Base-by-base conservation (phyloP, 2,329 filamentous ascomycete genomes). In the Xylaria sp. region DNA sequence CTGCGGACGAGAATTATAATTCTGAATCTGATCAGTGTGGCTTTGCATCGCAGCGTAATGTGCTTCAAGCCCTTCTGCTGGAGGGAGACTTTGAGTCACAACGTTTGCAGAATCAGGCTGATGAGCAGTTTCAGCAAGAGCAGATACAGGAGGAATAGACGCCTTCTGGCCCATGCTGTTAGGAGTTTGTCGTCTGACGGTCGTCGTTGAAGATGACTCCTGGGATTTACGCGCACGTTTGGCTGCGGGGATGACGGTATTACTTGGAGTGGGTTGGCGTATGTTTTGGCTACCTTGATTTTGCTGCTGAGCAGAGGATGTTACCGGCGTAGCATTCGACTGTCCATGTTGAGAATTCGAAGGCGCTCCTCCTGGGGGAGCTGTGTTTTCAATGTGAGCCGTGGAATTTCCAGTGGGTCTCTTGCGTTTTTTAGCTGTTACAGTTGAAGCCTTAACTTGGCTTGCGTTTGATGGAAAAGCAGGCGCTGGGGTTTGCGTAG, bases 181-280 rank as follows among this genome's bases (percentile, higher is more conserved):
- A 12, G 72, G 74, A 25, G 74, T 76, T 20, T 74, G 71, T 3
- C 75, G 74, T 59, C 75, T 77, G 18, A 69, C 70, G 20, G 66
- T 69, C 41, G 71, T 66, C n/a, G 72, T 52, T 25, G 71, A 62
- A 13, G 67, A 73, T 5, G 76, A 60, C 39, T 78, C 76, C 44
- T 79, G 77, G 9, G 76, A 74, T 58, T 79, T 79, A 54, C 77
- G 78, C 32, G 74, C 63, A 50, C 76, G 77, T 62, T 79, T 79
- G 20, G 73, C 60, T 34, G 74, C 71, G 13, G 77, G 75, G 39
- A 71, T 66, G 58, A 58, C 41, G 34, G 66, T 66, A 51, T 52
- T 50, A 44, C 28, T 71, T n/a, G 71, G 51, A 13, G 71, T 55
- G 8, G 72, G n/a, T 66, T 75, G 76, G 28, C 73, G 75, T 56